phyloP scores from a whole-genome alignment of 139 green algal species.

The Chlamydomonas eustigma region DNA sequence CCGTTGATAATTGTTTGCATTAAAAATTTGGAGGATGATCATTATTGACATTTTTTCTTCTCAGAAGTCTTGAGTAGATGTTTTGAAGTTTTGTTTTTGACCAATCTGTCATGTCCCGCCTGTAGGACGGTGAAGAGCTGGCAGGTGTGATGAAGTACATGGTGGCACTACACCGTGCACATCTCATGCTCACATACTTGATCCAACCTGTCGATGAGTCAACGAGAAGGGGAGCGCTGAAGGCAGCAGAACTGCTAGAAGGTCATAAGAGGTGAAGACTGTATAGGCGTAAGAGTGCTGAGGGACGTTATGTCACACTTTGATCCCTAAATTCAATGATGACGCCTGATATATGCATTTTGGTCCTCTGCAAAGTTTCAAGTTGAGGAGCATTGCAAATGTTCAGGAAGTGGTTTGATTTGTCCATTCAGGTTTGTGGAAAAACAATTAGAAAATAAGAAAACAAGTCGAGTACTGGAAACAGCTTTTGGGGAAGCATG shows the following conservation, averaged over 20 bases:
- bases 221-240: not conserved
- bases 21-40: too few species aligned
- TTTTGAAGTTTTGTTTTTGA: too few species aligned
- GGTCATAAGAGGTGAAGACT: conserved; percentile 29
- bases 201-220: not conserved
- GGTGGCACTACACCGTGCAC: conserved; percentile 32
- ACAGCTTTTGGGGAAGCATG: conserved; percentile 53
- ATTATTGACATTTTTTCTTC: too few species aligned
- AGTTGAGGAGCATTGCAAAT: too few species aligned
- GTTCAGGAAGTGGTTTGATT: too few species aligned
- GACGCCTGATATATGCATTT: too few species aligned
- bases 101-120: too few species aligned
- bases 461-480: conserved; percentile 67
- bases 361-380: too few species aligned
- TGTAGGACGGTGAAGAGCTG: conserved; percentile 6
- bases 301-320: not conserved
- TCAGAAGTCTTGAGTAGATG: too few species aligned
- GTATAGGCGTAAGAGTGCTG: not conserved
- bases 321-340: too few species aligned
- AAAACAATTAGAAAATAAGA: conserved; percentile 72
- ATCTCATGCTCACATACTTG: conserved; percentile 17
- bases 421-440: conserved; percentile 47
- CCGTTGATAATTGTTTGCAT: too few species aligned
- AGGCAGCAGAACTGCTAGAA: conserved; percentile 24
- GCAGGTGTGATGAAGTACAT: conserved; percentile 30